Evolutionary conservation across 331 rosid species (phyloP).

Genomic region (Pyracantha coccinea): DNA sequence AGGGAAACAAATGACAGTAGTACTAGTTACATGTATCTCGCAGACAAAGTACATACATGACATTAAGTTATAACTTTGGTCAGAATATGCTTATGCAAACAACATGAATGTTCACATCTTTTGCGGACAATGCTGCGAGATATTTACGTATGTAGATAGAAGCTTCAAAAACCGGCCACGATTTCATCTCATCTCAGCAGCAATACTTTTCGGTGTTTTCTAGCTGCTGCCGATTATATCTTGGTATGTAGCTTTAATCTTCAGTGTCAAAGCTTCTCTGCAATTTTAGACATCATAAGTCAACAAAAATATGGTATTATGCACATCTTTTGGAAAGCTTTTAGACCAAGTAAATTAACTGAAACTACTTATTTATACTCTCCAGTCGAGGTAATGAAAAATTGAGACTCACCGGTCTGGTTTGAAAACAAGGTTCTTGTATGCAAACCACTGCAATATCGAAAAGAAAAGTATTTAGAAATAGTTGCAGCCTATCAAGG

Average conservation of each 20-base stretch:
- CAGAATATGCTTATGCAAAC: constrained; percentile 27
- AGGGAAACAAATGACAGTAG: constrained; percentile 7
- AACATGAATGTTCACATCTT: constrained; percentile 29
- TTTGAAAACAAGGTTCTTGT: constrained; percentile 67
- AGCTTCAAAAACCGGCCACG: constrained; percentile 13
- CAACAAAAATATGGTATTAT: not conserved
- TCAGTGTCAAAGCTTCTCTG: constrained; percentile 63
- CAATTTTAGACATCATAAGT: constrained; percentile 12
- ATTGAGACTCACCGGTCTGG: constrained; percentile 61
- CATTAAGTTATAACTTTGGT: constrained; percentile 25
- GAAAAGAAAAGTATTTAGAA: not conserved
- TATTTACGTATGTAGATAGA: not conserved
- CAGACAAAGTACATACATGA: constrained; percentile 19
- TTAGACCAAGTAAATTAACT: not conserved
- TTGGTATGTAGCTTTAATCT: constrained; percentile 47
- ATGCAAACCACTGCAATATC: constrained; percentile 74
- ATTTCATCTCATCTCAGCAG: constrained; percentile 26
- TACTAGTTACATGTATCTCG: constrained; percentile 23
- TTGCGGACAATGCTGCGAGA: constrained; percentile 31
- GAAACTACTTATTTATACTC: not conserved
- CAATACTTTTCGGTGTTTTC: constrained; percentile 14
- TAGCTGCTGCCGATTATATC: constrained; percentile 77
- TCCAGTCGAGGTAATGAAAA: not conserved
- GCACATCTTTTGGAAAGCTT: no score
- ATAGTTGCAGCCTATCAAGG: not conserved